phyloP scores from a whole-genome alignment of 2,329 filamentous ascomycete genomes.

The Paracorniculantispora psalliotae region DNA sequence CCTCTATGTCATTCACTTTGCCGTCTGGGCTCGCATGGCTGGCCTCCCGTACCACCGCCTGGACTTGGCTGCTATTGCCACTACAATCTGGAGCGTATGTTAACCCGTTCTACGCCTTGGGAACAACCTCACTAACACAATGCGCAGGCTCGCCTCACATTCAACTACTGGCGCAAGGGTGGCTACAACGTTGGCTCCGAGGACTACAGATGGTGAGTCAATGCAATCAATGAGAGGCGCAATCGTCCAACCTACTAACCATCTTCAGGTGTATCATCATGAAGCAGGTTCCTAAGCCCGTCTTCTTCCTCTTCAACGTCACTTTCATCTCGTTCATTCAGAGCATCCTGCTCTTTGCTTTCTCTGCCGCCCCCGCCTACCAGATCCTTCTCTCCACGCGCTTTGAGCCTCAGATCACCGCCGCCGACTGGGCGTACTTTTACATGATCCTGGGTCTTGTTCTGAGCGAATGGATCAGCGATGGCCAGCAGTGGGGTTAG shows the following conservation, averaged over 20 bases:
- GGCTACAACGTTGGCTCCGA: constrained; percentile 86
- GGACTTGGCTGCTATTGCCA: constrained; percentile 67
- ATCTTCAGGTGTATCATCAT: constrained; percentile 62
- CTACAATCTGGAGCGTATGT: constrained; percentile 73
- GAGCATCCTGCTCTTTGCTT: constrained; percentile 71
- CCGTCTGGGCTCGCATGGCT: constrained; percentile 72
- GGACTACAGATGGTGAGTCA: constrained; percentile 76
- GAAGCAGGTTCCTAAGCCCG: constrained; percentile 52
- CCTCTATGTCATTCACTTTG: constrained; percentile 80
- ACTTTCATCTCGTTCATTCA: constrained; percentile 85
- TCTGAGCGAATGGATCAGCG: constrained; percentile 71
- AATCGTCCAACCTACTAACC: constrained; percentile 20
- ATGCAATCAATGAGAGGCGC: no score
- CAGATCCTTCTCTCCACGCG: constrained; percentile 69
- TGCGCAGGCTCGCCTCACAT: constrained; percentile 72
- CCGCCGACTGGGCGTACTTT: constrained; percentile 45
- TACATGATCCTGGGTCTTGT: constrained; percentile 46
- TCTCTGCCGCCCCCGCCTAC: constrained; percentile 76
- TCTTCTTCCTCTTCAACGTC: constrained; percentile 82
- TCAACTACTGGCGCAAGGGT: constrained; percentile 94
- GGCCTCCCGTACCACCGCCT: constrained; percentile 66
- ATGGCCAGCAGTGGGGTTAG: constrained; percentile 86
- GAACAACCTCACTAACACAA: not conserved
- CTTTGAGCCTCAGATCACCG: constrained; percentile 47
- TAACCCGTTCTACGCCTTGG: no score